Base-by-base conservation (phyloP, 2,329 filamentous ascomycete genomes). In the Leptodontidium sp. region DNA sequence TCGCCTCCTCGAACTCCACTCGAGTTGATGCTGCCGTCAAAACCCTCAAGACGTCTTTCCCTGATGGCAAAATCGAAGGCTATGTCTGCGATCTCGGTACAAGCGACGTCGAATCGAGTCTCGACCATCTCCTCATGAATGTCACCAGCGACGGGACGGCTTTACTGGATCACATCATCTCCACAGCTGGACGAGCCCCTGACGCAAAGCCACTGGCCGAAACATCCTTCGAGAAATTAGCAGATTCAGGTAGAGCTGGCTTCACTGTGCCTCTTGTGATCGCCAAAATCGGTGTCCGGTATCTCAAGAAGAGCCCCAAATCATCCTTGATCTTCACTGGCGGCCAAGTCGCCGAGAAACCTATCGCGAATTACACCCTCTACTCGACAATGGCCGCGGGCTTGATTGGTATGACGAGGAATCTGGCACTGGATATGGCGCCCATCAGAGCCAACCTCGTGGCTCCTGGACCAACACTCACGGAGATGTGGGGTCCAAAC, bases 391-490 rank as follows among this genome's bases (percentile, higher is more conserved):
- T 82, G 49, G 83, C 82, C 0, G 82, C 84, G 0, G 87, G 83
- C 0, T 70, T 86, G 5, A 81, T 87, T 49, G 82, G 84, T 5
- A 80, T 90, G 74, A 81, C 82, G 1, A 81, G 86, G 0, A 83
- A 82, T 4, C 78, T 92, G 29, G 89, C 89, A 1, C 75, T 91
- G 40, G 89, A 91, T 72, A 74, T 92, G 65, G 84, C 83, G 70
- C 90, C 90, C 0, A 78, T 91, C 4, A 79, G 90, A 1, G 88
- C 91, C 47, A 92, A 92, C 74, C 75, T 84, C 0, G 86, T 91
- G 0, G 81, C 78, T 62, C 88, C 88, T 0, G 90, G 89, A 0
- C 80, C 82, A 0, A 81, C 85, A 0, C 75, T 82, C 35, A 88
- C 86, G 6, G 82, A 83, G 66, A 66, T 87, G 24, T 84, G 77